phyloP scores from a whole-genome alignment of 495 filamentous ascomycete species.

The Lasiosphaeriaceae sp. region DNA sequence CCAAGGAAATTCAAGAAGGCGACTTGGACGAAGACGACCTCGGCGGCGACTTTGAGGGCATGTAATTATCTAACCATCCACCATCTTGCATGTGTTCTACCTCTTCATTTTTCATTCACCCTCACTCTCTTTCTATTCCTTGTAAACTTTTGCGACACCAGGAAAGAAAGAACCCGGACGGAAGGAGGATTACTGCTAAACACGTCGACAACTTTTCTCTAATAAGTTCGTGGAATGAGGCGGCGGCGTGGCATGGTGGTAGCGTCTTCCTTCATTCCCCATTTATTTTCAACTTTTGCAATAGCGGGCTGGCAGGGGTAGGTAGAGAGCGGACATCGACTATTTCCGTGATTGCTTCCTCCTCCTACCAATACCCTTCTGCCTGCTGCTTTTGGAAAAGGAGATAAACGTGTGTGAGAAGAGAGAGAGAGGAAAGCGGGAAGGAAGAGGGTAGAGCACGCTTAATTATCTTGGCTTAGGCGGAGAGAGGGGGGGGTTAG shows the following conservation, averaged over 20 bases:
- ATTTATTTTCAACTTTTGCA: too few relatives aligned
- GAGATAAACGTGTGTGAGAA: too few relatives aligned
- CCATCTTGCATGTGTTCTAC: not conserved
- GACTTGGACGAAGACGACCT: slow-evolving; percentile 97
- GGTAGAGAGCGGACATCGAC: too few relatives aligned
- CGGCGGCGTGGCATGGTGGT: not conserved
- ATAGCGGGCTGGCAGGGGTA: too few relatives aligned
- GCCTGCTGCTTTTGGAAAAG: too few relatives aligned
- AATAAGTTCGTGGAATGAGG: not conserved
- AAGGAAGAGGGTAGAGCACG: not conserved
- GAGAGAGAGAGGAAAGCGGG: not conserved
- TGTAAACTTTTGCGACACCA: slow-evolving; percentile 19
- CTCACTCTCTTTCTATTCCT: slow-evolving; percentile 9
- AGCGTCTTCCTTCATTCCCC: not conserved
- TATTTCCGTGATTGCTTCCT: too few relatives aligned
- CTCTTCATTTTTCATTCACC: slow-evolving; percentile 1
- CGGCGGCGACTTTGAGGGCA: slow-evolving; percentile 93
- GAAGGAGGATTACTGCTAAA: not conserved
- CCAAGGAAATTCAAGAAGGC: slow-evolving; percentile 98
- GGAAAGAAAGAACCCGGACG: not conserved
- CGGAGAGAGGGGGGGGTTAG: not conserved
- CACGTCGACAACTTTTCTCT: not conserved
- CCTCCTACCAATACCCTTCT: too few relatives aligned
- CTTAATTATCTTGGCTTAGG: not conserved
- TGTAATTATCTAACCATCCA: slow-evolving; percentile 54